These are phyloP conservation scores for Salvia splendens DNA, from an alignment of 257 asterid genomes.

Conservation along the genomic window DNA sequence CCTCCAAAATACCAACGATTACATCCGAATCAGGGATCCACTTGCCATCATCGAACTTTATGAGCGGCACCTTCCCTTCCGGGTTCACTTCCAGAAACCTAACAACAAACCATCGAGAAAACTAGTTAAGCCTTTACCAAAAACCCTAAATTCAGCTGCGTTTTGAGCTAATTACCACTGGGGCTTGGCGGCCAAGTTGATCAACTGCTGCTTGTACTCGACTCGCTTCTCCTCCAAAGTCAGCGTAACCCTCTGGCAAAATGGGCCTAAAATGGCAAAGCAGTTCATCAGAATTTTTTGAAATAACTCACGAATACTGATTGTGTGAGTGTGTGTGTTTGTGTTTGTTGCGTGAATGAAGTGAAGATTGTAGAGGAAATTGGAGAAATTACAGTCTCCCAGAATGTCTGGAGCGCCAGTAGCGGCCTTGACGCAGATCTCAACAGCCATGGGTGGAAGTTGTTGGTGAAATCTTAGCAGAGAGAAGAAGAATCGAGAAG, in stretches of 20 bases:
- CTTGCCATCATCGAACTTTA: conserved; percentile 60
- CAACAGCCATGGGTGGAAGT: conserved; percentile 56
- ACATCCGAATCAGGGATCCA: conserved; percentile 86
- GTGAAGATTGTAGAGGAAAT: background rate
- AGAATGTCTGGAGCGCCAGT: conserved; percentile 56
- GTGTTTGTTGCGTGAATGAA: background rate
- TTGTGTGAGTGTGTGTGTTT: too few relatives aligned
- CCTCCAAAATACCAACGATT: conserved; percentile 66
- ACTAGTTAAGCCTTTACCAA: background rate
- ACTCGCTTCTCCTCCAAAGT: conserved; percentile 77
- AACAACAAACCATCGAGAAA: background rate
- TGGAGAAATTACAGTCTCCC: conserved; percentile 64
- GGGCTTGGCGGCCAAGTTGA: conserved; percentile 61
- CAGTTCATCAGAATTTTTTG: too few relatives aligned
- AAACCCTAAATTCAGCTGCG: background rate
- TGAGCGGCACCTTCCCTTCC: conserved; percentile 78
- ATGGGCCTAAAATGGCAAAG: conserved; percentile 52
- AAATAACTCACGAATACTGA: background rate
- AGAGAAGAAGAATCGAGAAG: background rate
- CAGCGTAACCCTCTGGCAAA: conserved; percentile 66
- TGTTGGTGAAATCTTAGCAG: background rate
- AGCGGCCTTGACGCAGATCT: conserved; percentile 76
- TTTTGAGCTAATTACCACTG: conserved; percentile 45
- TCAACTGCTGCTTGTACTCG: conserved; percentile 55
- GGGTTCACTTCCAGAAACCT: conserved; percentile 78